These are phyloP conservation scores for Cadophora malorum DNA, from an alignment of 2,329 filamentous ascomycete genomes.

Conservation along the genomic window DNA sequence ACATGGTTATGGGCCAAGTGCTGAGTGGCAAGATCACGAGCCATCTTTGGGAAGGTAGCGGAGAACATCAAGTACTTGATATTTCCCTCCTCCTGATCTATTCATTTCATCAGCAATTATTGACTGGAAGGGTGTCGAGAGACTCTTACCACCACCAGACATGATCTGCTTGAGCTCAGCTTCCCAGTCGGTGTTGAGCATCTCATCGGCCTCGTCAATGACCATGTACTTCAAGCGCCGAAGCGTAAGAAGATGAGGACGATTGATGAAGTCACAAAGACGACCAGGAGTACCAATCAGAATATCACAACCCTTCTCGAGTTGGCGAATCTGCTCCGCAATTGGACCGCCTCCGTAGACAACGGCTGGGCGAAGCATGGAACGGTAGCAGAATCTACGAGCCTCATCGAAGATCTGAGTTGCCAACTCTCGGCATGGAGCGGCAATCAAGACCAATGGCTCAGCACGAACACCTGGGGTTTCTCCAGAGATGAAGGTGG, in stretches of 20 bases:
- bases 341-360: constrained; percentile 83
- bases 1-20: constrained; percentile 78
- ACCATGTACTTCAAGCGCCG: constrained; percentile 80
- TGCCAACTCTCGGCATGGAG: constrained; percentile 87
- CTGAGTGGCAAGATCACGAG: constrained; percentile 77
- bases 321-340: constrained; percentile 72
- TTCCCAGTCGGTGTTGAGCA: constrained; percentile 82
- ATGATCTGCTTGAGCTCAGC: constrained; percentile 78
- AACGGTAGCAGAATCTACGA: constrained; percentile 90
- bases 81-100: constrained; percentile 76
- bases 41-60: constrained; percentile 85
- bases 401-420: constrained; percentile 96
- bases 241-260: constrained; percentile 71
- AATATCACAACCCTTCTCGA: constrained; percentile 86
- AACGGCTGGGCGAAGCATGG: constrained; percentile 91
- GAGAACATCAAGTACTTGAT: constrained; percentile 85
- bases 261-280: constrained; percentile 81
- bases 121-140: neutral
- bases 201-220: constrained; percentile 94
- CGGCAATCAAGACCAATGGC: constrained; percentile 85
- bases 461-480: constrained; percentile 71
- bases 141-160: constrained; percentile 74
- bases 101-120: constrained; percentile 31
- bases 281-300: constrained; percentile 89
- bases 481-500: constrained; percentile 57